These are phyloP conservation scores for Paracorniculantispora psalliotae DNA, from an alignment of 2,329 filamentous ascomycete genomes.

Conservation along the genomic window DNA sequence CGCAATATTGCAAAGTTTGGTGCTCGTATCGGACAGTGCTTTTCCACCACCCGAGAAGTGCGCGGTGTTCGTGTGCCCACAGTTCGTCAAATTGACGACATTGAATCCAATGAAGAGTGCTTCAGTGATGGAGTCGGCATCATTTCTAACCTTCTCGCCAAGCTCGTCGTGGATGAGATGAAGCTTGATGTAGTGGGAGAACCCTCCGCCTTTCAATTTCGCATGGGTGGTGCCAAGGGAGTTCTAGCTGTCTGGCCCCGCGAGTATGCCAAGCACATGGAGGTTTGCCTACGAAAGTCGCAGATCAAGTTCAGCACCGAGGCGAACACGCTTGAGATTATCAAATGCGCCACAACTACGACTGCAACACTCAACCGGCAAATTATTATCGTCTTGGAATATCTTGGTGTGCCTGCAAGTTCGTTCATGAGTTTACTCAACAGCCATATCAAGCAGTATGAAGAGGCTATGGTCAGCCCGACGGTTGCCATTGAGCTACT, in stretches of 20 bases:
- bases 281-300: slow-evolving; percentile 75
- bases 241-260: slow-evolving; percentile 73
- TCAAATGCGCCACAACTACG: slow-evolving; percentile 71
- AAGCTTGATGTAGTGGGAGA: slow-evolving; percentile 50
- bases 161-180: slow-evolving; percentile 68
- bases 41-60: slow-evolving; percentile 83
- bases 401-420: slow-evolving; percentile 63
- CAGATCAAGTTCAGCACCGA: slow-evolving; percentile 79
- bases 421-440: slow-evolving; percentile 65
- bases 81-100: slow-evolving; percentile 61
- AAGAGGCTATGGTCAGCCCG: slow-evolving; percentile 64
- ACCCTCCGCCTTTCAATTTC: slow-evolving; percentile 87
- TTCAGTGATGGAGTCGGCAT: slow-evolving; percentile 95
- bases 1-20: slow-evolving; percentile 82
- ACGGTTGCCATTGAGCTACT: slow-evolving; percentile 62
- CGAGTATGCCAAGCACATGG: slow-evolving; percentile 47
- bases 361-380: slow-evolving; percentile 83
- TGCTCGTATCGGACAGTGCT: slow-evolving; percentile 87
- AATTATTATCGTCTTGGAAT: slow-evolving; percentile 77
- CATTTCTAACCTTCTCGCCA: slow-evolving; percentile 74
- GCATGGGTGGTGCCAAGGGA: slow-evolving; percentile 88
- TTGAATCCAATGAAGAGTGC: slow-evolving; percentile 61
- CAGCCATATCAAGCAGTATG: slow-evolving; percentile 62
- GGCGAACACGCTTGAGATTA: slow-evolving; percentile 75
- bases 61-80: slow-evolving; percentile 56